Base-by-base conservation (phyloP, 768 basidiomycete species). In the Crassisporium funariophilum region DNA sequence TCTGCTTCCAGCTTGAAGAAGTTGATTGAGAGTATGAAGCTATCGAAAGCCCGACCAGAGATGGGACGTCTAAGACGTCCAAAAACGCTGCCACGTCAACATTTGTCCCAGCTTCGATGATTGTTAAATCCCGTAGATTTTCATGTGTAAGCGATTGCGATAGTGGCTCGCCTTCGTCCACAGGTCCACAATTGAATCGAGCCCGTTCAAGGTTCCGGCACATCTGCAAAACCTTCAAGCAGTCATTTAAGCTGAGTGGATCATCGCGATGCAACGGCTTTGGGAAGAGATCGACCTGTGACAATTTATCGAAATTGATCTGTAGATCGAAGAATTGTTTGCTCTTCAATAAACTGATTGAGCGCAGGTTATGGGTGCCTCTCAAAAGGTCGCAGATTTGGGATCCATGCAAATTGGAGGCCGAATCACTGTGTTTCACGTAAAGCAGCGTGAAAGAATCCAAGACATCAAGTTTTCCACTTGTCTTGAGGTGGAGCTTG, bases 401-500 rank as follows among this genome's bases (percentile, higher is more conserved):
- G n/a, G n/a, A n/a, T n/a, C n/a, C n/a, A n/a, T n/a, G n/a, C n/a
- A n/a, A n/a, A n/a, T n/a, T n/a, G n/a, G n/a, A n/a, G n/a, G n/a
- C n/a, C n/a, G n/a, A n/a, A n/a, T n/a, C n/a, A n/a, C n/a, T n/a
- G n/a, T n/a, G n/a, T n/a, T n/a, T n/a, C n/a, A n/a, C n/a, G n/a
- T n/a, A n/a, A n/a, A n/a, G n/a, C 34, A 13, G 43, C 34, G 12
- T 35, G n/a, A 20, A 34, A 44, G 15, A 44, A 34, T 23, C 23
- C 19, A 35, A 22, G 33, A 16, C 12, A 20, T 6, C 13, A 1
- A 22, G 37, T n/a, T n/a, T n/a, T n/a, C n/a, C n/a, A 39, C 15
- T 39, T n/a, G 6, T 22, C 21, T 16, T 22, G 16, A 39, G 16
- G 37, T 1, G 15, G 13, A 21, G 12, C 13, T 33, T 16, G 31